Base-by-base conservation (phyloP, 371 early-diverging fungal genomes). In the Rhizopus stolonifer region DNA sequence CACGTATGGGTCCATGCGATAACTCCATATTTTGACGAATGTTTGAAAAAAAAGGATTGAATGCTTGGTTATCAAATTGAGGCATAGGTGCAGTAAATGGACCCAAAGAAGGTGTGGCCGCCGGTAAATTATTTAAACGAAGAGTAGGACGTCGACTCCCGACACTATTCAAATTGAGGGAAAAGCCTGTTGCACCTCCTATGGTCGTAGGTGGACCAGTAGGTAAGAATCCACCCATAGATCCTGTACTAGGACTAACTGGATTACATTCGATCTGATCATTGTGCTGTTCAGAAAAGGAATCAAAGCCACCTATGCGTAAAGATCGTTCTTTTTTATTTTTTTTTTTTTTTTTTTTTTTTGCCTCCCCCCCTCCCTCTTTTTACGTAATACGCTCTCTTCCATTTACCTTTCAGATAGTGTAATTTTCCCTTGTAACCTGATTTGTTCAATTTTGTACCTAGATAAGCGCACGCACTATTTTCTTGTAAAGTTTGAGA, bases 361-460 rank as follows among this genome's bases (percentile, higher is more conserved):
- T 49, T 11, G 0, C 25, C 10, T 31, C 25, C n/a, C n/a, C n/a
- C n/a, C n/a, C n/a, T n/a, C n/a, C n/a, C n/a, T n/a, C n/a, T n/a
- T n/a, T n/a, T n/a, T n/a, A n/a, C n/a, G n/a, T n/a, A n/a, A n/a
- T n/a, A n/a, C n/a, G n/a, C n/a, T n/a, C n/a, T n/a, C n/a, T n/a
- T n/a, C n/a, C n/a, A n/a, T n/a, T 13, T 52, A 80, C 83, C 83
- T 53, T 68, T 62, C n/a, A 83, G 49, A 61, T 69, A 83, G 14
- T 72, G 68, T 29, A 85, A 44, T 13, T 64, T 64, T 14, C 80
- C 79, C 22, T 61, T 58, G 46, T 60, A 72, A 23, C 63, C 65
- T 42, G 67, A 59, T 48, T 58, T 56, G 24, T 48, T 36, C 34
- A 72, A 55, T 56, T 72, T 72, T n/a, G 56, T 46, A 33, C 65